Percentiles rank a stretch among this genome's conserved stretches.
These are phyloP conservation scores for Magnusiomyces sp. DNA, from an alignment of 1,139 yeast species.

Conservation along the genomic window DNA sequence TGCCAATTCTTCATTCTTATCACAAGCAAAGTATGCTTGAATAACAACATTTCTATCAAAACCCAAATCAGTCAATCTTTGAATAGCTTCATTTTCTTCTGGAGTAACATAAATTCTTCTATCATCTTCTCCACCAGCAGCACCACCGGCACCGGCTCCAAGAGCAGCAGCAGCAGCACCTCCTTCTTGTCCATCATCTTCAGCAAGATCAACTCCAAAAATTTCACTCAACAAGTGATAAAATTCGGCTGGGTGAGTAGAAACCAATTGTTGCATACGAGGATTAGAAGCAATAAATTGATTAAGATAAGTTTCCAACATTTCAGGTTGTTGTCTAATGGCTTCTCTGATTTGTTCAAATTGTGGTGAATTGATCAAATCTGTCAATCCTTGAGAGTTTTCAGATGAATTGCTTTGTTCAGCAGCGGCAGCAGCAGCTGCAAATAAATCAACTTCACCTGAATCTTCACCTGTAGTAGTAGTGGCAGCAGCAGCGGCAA, in stretches of 20 bases:
- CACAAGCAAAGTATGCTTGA: conserved; percentile 96
- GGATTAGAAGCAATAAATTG: conserved; percentile 82
- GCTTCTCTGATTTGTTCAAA: conserved; percentile 63
- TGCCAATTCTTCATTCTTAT: conserved; percentile 92
- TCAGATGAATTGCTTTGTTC: conserved; percentile 28
- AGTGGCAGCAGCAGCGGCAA: conserved; percentile 53
- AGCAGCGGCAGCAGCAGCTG: conserved; percentile 64
- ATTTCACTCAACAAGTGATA: conserved; percentile 52
- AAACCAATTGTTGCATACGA: conserved; percentile 66
- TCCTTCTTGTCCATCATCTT: conserved; percentile 32
- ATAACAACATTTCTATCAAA: conserved; percentile 80
- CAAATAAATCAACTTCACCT: conserved; percentile 54
- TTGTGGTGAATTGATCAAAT: conserved; percentile 37
- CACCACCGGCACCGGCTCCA: conserved; percentile 30
- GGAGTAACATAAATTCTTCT: conserved; percentile 57
- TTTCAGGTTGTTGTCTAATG: conserved; percentile 79
- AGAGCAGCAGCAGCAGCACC: conserved; percentile 28
- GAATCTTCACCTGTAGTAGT: conserved; percentile 29
- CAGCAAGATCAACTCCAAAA: conserved; percentile 29
- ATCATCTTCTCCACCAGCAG: conserved; percentile 33
- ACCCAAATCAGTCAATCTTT: conserved; percentile 83
- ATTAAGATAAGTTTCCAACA: conserved; percentile 75
- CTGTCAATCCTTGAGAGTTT: conserved; percentile 24
- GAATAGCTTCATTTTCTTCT: conserved; percentile 82
- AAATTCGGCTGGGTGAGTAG: conserved; percentile 81